Evolutionary conservation across 495 filamentous ascomycete genomes (phyloP).

Genomic region (Penicillium steckii): DNA sequence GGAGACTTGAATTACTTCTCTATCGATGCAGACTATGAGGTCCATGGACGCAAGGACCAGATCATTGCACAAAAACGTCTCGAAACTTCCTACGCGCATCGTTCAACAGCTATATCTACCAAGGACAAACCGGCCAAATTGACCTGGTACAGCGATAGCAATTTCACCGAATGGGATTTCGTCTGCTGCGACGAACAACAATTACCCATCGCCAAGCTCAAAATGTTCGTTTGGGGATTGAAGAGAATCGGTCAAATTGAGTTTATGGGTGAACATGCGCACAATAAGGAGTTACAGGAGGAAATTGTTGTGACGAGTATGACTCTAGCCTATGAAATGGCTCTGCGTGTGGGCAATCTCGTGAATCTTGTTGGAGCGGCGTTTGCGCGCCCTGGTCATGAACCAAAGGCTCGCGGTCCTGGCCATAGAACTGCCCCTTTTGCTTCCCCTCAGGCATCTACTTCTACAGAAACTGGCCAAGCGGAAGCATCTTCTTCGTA

Average conservation of each 20-base stretch:
- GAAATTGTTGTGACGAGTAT: slow-evolving; percentile 35
- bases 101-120: slow-evolving; percentile 20
- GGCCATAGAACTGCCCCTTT: not conserved
- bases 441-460: not conserved
- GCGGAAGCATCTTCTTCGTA: not conserved
- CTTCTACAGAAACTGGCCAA: not conserved
- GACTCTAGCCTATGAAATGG: slow-evolving; percentile 30
- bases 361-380: slow-evolving; percentile 25
- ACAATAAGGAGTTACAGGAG: slow-evolving; percentile 20
- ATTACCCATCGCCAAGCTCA: slow-evolving; percentile 27
- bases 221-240: slow-evolving; percentile 24
- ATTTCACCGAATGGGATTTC: slow-evolving; percentile 36
- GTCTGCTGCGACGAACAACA: slow-evolving; percentile 31
- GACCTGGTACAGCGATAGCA: slow-evolving; percentile 30
- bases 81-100: slow-evolving; percentile 31
- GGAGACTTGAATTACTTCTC: slow-evolving; percentile 23
- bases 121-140: slow-evolving; percentile 22
- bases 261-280: slow-evolving; percentile 23
- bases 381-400: slow-evolving; percentile 17
- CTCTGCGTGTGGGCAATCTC: slow-evolving; percentile 22
- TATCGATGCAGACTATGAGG: slow-evolving; percentile 30
- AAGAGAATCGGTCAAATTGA: slow-evolving; percentile 31
- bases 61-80: slow-evolving; percentile 31
- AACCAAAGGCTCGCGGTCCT: not conserved
- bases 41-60: slow-evolving; percentile 20